Base-by-base conservation (phyloP, 805 yeast genomes). In the Metschnikowia chrysomelidarum region DNA sequence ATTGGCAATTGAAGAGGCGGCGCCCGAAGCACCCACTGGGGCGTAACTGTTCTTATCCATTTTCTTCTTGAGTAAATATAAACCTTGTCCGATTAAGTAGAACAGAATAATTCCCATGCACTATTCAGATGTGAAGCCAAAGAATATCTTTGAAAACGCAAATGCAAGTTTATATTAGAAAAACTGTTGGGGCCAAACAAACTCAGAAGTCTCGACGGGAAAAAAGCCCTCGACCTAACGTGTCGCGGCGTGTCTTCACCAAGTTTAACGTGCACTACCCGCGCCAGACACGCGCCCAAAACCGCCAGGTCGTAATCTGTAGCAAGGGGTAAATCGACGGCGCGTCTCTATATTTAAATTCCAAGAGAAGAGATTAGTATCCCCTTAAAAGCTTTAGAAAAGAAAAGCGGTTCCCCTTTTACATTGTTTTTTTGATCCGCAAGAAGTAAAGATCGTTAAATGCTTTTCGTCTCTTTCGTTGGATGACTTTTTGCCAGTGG, bases 71-170 rank as follows among this genome's bases (percentile, higher is more conserved):
- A 59, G 30, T 9, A 61, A 38, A 48, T 65, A 67, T 26, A 57
- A 40, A 14, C 50, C 37, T 48, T 67, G 72, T 35, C 60, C 59
- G 23, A 63, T 34, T 29, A 67, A 46, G 48, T 64, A 67, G 36
- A 65, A 49, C 60, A 64, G 64, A 35, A 67, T 44, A 35, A 67
- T 38, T 52, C 73, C 72, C 73, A 67, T 67, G 38, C 45, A 51
- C 44, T 43, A 21, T 33, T 20, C 5, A 27, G 26, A 24, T 19
- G 27, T 13, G 26, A 19, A 23, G 23, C 17, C 29, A 24, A 24
- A 28, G 29, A 24, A 23, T 12, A 4, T 34, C 25, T 23, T 18
- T 27, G 26, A n/a, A 19, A n/a, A 16, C 13, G 27, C 10, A 19
- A 27, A 27, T 16, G 9, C 10, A 20, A 19, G 19, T 24, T 18